phyloP scores from a whole-genome alignment of 768 basidiomycete genomes.

The Tubosaeta sp. region DNA sequence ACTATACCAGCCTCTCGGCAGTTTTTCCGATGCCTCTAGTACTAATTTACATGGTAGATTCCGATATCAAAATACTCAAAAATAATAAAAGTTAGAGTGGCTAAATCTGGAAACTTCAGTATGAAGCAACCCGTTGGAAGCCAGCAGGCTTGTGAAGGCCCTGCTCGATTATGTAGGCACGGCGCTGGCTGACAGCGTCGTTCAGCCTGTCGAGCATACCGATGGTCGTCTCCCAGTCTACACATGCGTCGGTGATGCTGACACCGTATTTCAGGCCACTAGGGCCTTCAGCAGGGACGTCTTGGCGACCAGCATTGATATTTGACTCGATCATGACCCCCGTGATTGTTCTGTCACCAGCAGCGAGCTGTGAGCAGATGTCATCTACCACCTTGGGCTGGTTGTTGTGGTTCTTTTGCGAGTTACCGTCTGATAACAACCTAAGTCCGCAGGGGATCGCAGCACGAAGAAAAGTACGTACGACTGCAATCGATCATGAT shows the following conservation, averaged over 20 bases:
- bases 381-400: constrained; percentile 76
- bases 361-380: constrained; percentile 69
- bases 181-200: constrained; percentile 33
- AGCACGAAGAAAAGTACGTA: constrained; percentile 33
- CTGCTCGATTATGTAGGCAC: constrained; percentile 21
- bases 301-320: constrained; percentile 87
- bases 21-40: neutral
- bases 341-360: constrained; percentile 68
- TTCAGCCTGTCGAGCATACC: constrained; percentile 71
- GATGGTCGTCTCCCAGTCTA: constrained; percentile 80
- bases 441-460: neutral
- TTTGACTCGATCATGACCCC: constrained; percentile 98
- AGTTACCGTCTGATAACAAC: constrained; percentile 75
- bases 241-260: constrained; percentile 90
- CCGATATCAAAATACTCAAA: neutral
- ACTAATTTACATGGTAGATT: neutral
- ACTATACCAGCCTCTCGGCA: neutral
- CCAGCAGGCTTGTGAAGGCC: constrained; percentile 25
- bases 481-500: constrained; percentile 89
- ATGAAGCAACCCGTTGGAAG: constrained; percentile 19
- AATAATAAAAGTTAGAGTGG: neutral
- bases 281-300: constrained; percentile 74
- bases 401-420: constrained; percentile 90
- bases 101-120: constrained; percentile 1
- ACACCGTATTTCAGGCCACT: constrained; percentile 70